Conservation (phyloP, 139 green algal species). For the Haematococcus lacustris region DNA sequence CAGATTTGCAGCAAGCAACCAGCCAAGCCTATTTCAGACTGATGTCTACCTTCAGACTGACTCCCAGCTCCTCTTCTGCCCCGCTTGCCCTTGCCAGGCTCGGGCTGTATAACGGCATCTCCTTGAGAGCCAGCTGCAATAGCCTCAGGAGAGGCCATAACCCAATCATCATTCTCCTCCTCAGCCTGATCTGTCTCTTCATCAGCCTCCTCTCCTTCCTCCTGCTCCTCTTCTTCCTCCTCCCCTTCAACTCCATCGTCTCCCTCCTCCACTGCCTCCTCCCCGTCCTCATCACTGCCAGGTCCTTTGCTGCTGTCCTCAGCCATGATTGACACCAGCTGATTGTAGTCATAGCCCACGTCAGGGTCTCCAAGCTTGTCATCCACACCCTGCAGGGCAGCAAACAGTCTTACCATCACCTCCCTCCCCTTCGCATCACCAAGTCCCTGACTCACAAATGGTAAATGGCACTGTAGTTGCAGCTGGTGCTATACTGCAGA, state of each 20-base stretch:
- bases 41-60: neutral
- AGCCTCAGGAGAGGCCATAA: neutral
- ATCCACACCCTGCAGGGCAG: conserved; percentile 16
- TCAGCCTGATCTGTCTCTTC: neutral
- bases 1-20: neutral
- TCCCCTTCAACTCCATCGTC: too few species aligned
- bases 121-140: conserved; percentile 1
- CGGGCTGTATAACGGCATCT: too few species aligned
- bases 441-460: neutral
- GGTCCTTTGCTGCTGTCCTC: neutral
- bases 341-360: conserved; percentile 46
- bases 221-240: too few species aligned
- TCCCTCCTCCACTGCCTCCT: conserved; percentile 5
- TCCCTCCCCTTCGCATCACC: neutral
- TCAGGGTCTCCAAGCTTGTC: conserved; percentile 30
- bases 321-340: conserved; percentile 47
- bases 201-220: conserved; percentile 13
- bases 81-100: too few species aligned
- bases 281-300: conserved; percentile 10
- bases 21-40: neutral
- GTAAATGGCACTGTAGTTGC: neutral
- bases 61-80: neutral
- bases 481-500: neutral
- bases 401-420: neutral
- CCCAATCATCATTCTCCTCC: neutral